Evolutionary conservation across 2,329 filamentous ascomycete genomes (phyloP).

Genomic region (Phyllosticta ampelicida): DNA sequence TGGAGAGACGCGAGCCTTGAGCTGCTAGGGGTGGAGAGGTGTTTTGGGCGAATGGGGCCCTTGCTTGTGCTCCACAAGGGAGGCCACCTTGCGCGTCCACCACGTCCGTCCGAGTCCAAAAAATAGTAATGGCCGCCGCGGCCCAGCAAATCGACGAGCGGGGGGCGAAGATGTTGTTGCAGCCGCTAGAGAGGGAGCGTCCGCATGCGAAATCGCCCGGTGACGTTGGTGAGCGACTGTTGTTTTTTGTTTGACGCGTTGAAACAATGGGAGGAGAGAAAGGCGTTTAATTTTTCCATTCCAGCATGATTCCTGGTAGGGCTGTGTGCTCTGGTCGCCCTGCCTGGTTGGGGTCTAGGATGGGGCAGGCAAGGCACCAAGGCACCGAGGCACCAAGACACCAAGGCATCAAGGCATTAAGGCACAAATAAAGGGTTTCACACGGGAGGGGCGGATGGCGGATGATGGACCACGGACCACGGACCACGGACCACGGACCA

Average conservation of each 20-base stretch:
- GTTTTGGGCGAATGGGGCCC: not conserved
- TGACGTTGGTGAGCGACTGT: not conserved
- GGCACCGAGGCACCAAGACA: not conserved
- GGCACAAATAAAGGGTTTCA: no score
- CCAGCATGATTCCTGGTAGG: not conserved
- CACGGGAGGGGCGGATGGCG: no score
- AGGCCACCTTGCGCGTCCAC: conserved; percentile 3
- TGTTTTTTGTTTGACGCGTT: not conserved
- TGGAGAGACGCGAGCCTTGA: not conserved
- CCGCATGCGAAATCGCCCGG: not conserved
- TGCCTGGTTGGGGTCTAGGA: not conserved
- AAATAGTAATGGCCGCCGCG: conserved; percentile 7
- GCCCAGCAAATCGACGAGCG: not conserved
- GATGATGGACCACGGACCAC: no score
- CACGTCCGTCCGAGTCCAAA: not conserved
- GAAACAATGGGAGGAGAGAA: not conserved
- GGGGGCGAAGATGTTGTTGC: not conserved
- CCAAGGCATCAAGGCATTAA: no score
- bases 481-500: not conserved
- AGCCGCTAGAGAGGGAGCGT: not conserved
- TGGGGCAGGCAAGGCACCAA: not conserved
- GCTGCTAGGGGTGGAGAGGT: not conserved
- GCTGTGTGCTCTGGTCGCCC: not conserved
- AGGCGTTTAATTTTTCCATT: not conserved
- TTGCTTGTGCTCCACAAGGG: not conserved